Evolutionary conservation across 192 early-diverging fungal genomes (phyloP).

Genomic region (Coemansia sp.): DNA sequence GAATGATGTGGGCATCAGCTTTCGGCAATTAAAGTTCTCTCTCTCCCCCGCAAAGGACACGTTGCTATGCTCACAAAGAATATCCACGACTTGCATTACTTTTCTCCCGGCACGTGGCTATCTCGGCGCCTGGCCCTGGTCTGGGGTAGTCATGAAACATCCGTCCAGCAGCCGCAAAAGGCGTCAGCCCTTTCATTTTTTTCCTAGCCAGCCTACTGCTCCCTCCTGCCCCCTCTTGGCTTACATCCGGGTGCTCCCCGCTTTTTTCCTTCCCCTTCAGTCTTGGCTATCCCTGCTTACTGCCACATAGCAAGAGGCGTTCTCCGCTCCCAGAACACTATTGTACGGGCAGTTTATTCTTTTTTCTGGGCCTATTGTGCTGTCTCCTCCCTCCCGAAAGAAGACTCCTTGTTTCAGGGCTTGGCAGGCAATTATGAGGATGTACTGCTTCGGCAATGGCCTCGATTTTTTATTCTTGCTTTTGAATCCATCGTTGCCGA

Average conservation of each 20-base stretch:
- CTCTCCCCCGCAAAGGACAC: neutral
- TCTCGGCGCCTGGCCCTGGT: neutral
- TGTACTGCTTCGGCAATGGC: neutral
- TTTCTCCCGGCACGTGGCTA: neutral
- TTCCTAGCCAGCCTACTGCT: neutral
- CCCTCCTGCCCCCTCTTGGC: neutral
- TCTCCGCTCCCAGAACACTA: neutral
- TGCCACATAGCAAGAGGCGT: neutral
- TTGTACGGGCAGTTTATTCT: neutral
- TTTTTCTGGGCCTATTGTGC: neutral
- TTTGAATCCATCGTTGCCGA: neutral
- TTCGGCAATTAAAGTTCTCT: neutral
- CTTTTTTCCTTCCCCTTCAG: neutral
- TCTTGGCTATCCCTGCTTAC: neutral
- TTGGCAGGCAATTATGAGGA: neutral
- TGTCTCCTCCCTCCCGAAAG: neutral
- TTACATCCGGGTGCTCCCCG: neutral
- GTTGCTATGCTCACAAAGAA: neutral
- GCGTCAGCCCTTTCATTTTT: neutral
- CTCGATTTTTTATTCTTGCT: neutral
- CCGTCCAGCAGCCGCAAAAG: neutral
- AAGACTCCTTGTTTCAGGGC: neutral
- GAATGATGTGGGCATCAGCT: neutral
- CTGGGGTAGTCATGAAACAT: slow-evolving; percentile 3
- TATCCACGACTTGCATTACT: neutral